Evolutionary conservation across 139 green algal species (phyloP).

Genomic region (Deuterostichococcus epilithicus): DNA sequence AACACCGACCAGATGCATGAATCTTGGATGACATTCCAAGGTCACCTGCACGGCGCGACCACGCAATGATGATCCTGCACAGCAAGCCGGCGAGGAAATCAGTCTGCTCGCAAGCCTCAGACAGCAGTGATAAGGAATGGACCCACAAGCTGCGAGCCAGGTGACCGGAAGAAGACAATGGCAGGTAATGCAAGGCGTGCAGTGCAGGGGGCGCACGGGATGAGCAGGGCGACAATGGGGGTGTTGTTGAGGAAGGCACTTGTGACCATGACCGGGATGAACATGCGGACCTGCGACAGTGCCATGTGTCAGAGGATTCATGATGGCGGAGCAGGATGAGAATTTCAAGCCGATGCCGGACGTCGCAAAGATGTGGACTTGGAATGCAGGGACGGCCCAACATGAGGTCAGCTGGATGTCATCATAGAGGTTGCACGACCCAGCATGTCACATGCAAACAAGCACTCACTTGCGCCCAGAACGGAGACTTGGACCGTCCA

Average conservation of each 20-base stretch:
- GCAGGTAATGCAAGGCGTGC: background rate
- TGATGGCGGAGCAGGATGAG: background rate
- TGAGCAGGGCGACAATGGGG: conserved; percentile 51
- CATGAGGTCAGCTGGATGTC: too few species aligned
- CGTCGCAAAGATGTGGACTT: background rate
- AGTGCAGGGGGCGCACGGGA: conserved; percentile 19
- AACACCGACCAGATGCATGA: too few species aligned
- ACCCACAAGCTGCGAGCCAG: too few species aligned
- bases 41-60: conserved; percentile 16
- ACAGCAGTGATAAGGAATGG: too few species aligned
- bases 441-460: too few species aligned
- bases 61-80: conserved; percentile 36
- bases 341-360: background rate
- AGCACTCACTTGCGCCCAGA: conserved; percentile 12
- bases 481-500: conserved; percentile 10
- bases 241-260: conserved; percentile 86
- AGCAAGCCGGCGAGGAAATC: too few species aligned
- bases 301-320: too few species aligned
- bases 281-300: conserved; percentile 31
- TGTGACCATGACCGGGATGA: conserved; percentile 44
- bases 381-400: too few species aligned
- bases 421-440: too few species aligned
- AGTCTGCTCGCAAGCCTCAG: too few species aligned
- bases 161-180: conserved; percentile 38
- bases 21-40: too few species aligned